phyloP scores from a whole-genome alignment of 306 rosid species.

The Prunus davidiana region DNA sequence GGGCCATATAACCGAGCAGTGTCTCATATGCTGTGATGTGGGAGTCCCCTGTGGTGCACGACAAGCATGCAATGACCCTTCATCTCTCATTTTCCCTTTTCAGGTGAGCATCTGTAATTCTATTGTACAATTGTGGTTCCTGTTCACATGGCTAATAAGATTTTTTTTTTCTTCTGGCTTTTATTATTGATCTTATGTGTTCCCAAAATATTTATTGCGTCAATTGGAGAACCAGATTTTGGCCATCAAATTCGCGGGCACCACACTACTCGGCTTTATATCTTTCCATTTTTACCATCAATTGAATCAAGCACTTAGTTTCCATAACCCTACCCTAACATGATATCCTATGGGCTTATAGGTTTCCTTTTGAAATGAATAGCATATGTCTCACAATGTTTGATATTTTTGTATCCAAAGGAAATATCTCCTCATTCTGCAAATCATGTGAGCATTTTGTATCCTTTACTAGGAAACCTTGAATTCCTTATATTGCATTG shows the following conservation, averaged over 20 bases:
- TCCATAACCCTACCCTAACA: not conserved
- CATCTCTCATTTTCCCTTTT: conserved; percentile 93
- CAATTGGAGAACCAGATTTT: not conserved
- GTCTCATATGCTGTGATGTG: conserved; percentile 95
- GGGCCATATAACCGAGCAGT: conserved; percentile 88
- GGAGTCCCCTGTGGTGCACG: conserved; percentile 92
- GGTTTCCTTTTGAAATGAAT: not conserved
- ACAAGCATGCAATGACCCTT: conserved; percentile 84
- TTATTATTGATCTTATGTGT: not conserved
- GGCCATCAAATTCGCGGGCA: not conserved
- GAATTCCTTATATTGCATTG: not conserved
- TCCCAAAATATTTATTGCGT: not conserved
- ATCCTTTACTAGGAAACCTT: not conserved
- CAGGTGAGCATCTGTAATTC: conserved; percentile 54
- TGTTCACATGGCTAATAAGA: not conserved
- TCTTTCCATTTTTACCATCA: not conserved
- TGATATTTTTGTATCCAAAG: not conserved
- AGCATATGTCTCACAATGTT: too few relatives aligned
- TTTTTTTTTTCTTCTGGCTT: not conserved
- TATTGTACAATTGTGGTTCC: not conserved
- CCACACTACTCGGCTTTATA: not conserved
- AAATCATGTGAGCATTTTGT: not conserved
- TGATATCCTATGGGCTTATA: not conserved
- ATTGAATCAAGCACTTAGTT: not conserved
- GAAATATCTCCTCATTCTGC: not conserved